Evolutionary conservation across 1,284 basidiomycete genomes (phyloP), one percentile per base, ranked within the genome.

Genomic region (Cryptococcus sp.): DNA sequence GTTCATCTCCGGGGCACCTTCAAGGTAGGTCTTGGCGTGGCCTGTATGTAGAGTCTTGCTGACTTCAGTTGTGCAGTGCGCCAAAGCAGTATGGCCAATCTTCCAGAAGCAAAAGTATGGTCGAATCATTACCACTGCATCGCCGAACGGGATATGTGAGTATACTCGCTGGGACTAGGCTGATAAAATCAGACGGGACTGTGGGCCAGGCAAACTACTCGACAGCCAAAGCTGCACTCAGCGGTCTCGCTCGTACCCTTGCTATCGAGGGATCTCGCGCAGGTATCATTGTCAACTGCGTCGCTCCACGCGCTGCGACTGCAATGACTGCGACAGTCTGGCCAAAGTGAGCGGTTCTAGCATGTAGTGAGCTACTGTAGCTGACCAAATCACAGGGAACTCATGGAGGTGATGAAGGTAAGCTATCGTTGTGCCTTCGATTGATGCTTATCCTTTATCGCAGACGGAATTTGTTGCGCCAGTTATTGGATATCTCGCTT

Each of bases 41-140:
- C 22, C 17, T 17, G 20, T 5, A 15, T 40, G 41, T 3, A 10
- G 38, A 15, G 11, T 22, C 46, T 19, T 53, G 42, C 54, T 59
- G 51, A 61, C 47, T 23, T 22, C 7, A 17, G 11, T 25, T 11
- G 10, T 19, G 25, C 2, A 90, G 88, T 91, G 90, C 70, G 88
- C 87, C 57, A 92, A 96, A 76, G 95, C 95, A 15, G 90, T 92
- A 40, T 99, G 94, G 96, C 93, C 95, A 3, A 83, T 93, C 72
- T 97, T 99, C 85, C 88, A 90, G 79, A 90, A 95, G 81, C 96
- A 99, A 77, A 94, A 93, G 80, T 98, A 89, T 75, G 95, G 96
- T 38, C 88, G 96, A 58, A 95, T 99, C 72, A 84, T 99, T 58
- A 96, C 91, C 54, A 98, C 94, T 27, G 86, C 88, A 58, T 98